Conservation (phyloP, 306 rosid species). For the Rubus idaeus region DNA sequence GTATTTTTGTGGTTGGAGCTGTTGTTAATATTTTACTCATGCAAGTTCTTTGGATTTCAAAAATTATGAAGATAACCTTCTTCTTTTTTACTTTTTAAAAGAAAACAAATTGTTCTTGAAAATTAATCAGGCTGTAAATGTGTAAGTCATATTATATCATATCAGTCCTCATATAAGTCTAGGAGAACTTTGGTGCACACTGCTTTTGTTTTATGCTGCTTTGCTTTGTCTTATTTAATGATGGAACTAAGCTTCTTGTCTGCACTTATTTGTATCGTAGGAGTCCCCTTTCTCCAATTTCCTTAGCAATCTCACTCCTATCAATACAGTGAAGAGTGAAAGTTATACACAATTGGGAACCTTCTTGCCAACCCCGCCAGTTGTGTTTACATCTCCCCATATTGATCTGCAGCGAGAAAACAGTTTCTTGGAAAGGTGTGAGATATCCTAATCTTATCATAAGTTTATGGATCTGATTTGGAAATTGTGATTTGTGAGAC, state of each 20-base stretch:
- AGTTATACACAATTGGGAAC: slow-evolving; percentile 3
- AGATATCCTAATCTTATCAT: not conserved
- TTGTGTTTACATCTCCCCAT: slow-evolving; percentile 29
- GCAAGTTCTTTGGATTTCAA: not conserved
- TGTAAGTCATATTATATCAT: no score
- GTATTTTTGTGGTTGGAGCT: not conserved
- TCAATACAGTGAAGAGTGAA: not conserved
- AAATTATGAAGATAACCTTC: no score
- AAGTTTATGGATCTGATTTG: not conserved
- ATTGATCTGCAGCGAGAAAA: slow-evolving; percentile 18
- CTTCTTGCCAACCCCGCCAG: slow-evolving; percentile 19
- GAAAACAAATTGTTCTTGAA: not conserved
- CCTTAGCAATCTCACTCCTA: slow-evolving; percentile 23
- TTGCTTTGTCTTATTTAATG: not conserved
- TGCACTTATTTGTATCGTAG: slow-evolving; percentile 12
- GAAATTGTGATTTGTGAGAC: not conserved
- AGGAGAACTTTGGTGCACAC: not conserved
- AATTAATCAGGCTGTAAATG: not conserved
- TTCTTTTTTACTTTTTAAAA: not conserved
- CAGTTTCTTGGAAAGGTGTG: slow-evolving; percentile 13
- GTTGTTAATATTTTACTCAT: not conserved
- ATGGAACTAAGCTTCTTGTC: not conserved
- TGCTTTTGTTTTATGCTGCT: not conserved
- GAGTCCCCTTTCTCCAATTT: slow-evolving; percentile 24
- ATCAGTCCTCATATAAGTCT: not conserved